These are phyloP conservation scores for Theobroma grandiflorum DNA, from an alignment of 441 rosid genomes.

Conservation along the genomic window DNA sequence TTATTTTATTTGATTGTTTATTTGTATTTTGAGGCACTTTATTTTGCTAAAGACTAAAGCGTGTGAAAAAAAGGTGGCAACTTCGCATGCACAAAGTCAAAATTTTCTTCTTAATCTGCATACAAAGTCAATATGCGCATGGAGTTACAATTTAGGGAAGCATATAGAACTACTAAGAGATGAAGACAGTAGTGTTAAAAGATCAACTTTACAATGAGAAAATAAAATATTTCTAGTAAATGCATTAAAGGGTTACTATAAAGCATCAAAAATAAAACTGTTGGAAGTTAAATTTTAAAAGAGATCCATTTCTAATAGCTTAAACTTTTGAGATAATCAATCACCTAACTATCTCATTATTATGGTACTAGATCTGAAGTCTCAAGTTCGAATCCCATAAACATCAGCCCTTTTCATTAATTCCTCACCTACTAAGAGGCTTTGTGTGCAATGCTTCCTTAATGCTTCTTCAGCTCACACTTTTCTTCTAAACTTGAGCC, in stretches of 20 bases:
- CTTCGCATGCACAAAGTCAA: conserved; percentile 2
- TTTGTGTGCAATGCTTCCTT: neutral
- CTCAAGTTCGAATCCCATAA: neutral
- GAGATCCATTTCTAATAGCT: neutral
- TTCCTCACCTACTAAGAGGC: neutral
- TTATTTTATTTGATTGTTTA: neutral
- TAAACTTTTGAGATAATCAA: neutral
- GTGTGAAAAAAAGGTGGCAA: neutral
- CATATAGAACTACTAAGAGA: neutral
- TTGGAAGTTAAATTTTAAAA: neutral
- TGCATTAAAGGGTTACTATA: neutral
- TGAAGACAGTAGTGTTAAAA: neutral
- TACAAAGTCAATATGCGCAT: neutral
- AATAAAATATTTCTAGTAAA: neutral
- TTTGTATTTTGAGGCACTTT: neutral
- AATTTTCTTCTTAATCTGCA: neutral
- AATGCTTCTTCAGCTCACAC: neutral
- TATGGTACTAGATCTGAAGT: neutral
- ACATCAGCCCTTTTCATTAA: neutral
- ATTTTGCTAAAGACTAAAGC: neutral
- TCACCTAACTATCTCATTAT: neutral
- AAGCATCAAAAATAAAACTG: neutral
- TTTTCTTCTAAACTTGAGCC: neutral
- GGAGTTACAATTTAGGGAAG: neutral
- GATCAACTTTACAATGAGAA: neutral